Evolutionary conservation across 345 rosid species (phyloP).

Genomic region (Populus deltoides): DNA sequence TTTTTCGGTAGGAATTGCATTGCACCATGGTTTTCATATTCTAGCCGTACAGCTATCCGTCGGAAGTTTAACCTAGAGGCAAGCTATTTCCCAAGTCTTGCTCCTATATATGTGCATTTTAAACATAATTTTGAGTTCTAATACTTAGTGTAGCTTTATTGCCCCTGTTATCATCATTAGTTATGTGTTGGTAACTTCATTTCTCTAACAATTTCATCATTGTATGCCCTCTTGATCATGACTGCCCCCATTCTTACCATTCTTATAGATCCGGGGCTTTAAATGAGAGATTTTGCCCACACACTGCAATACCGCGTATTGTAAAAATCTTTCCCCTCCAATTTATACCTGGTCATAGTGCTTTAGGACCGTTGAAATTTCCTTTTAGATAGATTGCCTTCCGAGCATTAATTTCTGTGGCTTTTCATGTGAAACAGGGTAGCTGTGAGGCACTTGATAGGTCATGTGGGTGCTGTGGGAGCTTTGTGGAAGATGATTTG

Average conservation of each 20-base stretch:
- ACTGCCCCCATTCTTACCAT: background rate
- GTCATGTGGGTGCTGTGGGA: constrained; percentile 81
- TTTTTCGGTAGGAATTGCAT: constrained; percentile 71
- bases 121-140: background rate
- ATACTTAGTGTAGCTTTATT: background rate
- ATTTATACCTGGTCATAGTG: background rate
- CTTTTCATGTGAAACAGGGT: constrained; percentile 49
- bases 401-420: constrained; percentile 4
- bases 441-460: constrained; percentile 73
- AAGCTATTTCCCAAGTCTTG: constrained; percentile 21
- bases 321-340: background rate
- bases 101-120: background rate
- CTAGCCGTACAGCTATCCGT: constrained; percentile 72
- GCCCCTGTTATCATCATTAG: background rate
- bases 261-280: background rate
- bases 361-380: background rate
- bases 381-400: background rate
- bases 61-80: constrained; percentile 89
- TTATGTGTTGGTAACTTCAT: background rate
- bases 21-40: constrained; percentile 85
- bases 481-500: constrained; percentile 63
- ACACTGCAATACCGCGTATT: background rate
- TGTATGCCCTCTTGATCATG: background rate
- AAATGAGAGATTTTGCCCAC: background rate
- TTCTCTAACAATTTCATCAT: background rate